A percentile compares a stretch with the other conserved stretches of the same genome.
phyloP scores from a whole-genome alignment of 2,329 filamentous ascomycete genomes.

The Beauveria caledonica region DNA sequence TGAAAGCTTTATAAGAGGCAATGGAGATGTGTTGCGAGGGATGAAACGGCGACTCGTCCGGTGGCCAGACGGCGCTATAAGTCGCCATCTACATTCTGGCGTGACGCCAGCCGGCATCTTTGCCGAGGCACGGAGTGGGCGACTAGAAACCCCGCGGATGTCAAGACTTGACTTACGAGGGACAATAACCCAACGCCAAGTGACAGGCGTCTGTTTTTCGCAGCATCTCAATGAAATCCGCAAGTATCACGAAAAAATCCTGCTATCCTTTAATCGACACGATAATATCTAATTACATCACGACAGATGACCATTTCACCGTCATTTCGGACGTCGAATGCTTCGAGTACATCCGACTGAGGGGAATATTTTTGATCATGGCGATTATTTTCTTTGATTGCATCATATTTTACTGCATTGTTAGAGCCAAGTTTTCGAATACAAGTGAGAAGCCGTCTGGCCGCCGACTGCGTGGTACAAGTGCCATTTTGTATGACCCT shows the following conservation, averaged over 20 bases:
- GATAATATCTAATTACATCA: too few relatives aligned
- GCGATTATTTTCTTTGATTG: neutral
- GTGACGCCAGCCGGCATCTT: neutral
- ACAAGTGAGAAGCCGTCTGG: neutral
- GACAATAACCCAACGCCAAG: too few relatives aligned
- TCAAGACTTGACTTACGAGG: too few relatives aligned
- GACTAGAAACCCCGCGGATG: neutral
- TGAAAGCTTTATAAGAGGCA: neutral
- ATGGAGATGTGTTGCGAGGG: neutral
- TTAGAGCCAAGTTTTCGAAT: neutral
- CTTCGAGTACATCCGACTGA: conserved; percentile 28
- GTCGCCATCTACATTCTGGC: neutral
- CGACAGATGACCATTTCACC: too few relatives aligned
- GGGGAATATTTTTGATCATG: neutral
- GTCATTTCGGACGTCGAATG: conserved; percentile 26
- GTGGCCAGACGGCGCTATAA: neutral
- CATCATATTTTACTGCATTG: neutral
- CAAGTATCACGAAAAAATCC: too few relatives aligned
- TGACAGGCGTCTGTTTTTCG: too few relatives aligned
- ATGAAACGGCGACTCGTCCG: neutral
- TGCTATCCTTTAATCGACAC: too few relatives aligned
- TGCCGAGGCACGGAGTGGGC: conserved; percentile 5
- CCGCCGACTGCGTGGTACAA: neutral
- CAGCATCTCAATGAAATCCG: too few relatives aligned
- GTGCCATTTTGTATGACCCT: neutral